phyloP scores from a whole-genome alignment of 306 rosid genomes.

The Benincasa hispida region DNA sequence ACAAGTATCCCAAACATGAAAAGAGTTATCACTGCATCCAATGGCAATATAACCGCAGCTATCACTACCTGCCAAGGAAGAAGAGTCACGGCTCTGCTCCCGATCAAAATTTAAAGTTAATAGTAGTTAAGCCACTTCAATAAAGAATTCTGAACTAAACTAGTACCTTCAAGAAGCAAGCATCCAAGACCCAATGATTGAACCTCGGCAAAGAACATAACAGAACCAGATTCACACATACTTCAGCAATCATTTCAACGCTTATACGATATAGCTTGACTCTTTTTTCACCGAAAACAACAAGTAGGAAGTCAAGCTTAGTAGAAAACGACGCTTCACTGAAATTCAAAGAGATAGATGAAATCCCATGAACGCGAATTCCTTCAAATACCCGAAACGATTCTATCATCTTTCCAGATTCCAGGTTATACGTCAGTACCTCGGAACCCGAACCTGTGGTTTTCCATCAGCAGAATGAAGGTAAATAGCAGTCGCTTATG shows the following conservation, averaged over 20 bases:
- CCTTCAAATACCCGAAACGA: constrained; percentile 68
- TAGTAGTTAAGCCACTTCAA: background rate
- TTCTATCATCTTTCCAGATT: constrained; percentile 20
- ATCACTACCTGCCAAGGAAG: constrained; percentile 20
- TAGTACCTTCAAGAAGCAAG: constrained; percentile 63
- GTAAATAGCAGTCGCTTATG: background rate
- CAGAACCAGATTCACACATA: constrained; percentile 17
- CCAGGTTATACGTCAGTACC: constrained; percentile 45
- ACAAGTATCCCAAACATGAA: constrained; percentile 63
- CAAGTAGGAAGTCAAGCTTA: constrained; percentile 15
- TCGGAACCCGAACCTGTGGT: constrained; percentile 71
- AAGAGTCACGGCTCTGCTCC: constrained; percentile 25
- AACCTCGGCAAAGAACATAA: constrained; percentile 54
- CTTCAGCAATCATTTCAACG: constrained; percentile 17
- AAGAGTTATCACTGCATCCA: constrained; percentile 83
- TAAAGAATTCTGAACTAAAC: background rate
- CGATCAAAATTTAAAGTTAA: constrained; percentile 10
- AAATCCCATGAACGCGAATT: constrained; percentile 82
- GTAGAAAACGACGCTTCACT: background rate
- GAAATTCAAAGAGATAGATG: constrained; percentile 10
- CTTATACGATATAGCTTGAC: constrained; percentile 43
- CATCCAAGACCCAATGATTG: constrained; percentile 75
- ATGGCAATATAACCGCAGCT: constrained; percentile 35
- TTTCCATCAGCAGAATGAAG: background rate
- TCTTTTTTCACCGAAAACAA: constrained; percentile 68